Evolutionary conservation across 805 yeast species (phyloP), one percentile per base, ranked within the genome.

Genomic region (Debaryomyces tyrocola): DNA sequence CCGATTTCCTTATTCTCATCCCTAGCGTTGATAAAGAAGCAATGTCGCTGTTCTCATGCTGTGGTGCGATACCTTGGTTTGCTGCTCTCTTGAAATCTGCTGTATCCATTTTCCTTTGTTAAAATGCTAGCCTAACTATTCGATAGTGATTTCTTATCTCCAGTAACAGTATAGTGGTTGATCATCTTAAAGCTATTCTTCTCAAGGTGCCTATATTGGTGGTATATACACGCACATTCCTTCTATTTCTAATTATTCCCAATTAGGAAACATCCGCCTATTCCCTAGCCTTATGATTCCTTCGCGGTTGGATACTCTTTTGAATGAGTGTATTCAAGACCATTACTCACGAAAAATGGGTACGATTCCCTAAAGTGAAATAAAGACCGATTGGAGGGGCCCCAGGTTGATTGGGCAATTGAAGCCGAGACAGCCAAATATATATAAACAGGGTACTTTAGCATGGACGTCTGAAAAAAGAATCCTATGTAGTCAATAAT

Each of bases 1-100:
- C 80, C 2, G 85, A 74, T 54, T 84, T 83, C 57, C 92, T 76
- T 48, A 86, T 80, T 51, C 89, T 74, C 89, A 84, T 85, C 0
- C 90, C 90, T 5, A 85, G 58, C 0, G 83, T 75, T 35, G 82
- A 75, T 20, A 85, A 70, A 20, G 69, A 63, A 37, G 63, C 71
- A 11, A 62, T 58, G 35, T 59, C 62, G n/a, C 66, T 67, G 57
- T 59, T 62, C 6, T 47, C 55, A 41, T 49, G 53, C 28, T 28
- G 56, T 21, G 64, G 59, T 50, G 56, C 58, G 39, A 60, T 57
- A 48, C 50, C 63, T 51, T 50, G 63, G 65, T 63, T 65, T 71
- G 59, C 72, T 61, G 55, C 63, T 56, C 60, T 66, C 54, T 56
- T 75, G 50, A 60, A 56, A 54, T 46, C 46, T 6, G 33, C 36